Conservation (phyloP, 345 rosid genomes). For the Zanthoxylum bungeanum region DNA sequence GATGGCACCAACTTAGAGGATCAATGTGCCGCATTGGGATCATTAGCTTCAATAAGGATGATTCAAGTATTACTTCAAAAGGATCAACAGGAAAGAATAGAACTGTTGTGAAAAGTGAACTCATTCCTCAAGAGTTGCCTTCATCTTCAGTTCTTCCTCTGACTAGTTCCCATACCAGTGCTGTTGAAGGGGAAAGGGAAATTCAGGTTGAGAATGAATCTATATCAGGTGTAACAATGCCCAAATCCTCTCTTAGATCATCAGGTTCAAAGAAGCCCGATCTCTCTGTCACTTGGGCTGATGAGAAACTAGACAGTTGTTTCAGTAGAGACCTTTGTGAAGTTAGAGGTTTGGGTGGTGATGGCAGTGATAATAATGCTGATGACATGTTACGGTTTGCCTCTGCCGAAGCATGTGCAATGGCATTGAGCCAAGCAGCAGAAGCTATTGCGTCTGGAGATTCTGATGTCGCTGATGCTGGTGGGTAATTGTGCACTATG, state of each 20-base stretch:
- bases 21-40: conserved; percentile 14
- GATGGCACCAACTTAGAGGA: conserved; percentile 16
- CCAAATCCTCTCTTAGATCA: conserved; percentile 66
- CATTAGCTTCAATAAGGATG: conserved; percentile 24
- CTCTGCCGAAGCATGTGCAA: conserved; percentile 81
- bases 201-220: conserved; percentile 23
- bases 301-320: conserved; percentile 41
- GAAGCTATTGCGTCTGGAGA: conserved; percentile 67
- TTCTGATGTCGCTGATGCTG: conserved; percentile 47
- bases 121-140: conserved; percentile 19
- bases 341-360: conserved; percentile 39
- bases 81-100: conserved; percentile 26
- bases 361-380: conserved; percentile 27
- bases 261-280: conserved; percentile 45
- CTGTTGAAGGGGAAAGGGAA: conserved; percentile 26
- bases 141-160: conserved; percentile 34
- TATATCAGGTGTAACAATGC: conserved; percentile 31
- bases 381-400: conserved; percentile 34
- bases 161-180: conserved; percentile 13
- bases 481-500: conserved; percentile 37
- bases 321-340: conserved; percentile 46
- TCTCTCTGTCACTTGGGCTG: conserved; percentile 88
- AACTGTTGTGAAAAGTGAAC: conserved; percentile 20
- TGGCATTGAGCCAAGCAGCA: conserved; percentile 73
- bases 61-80: conserved; percentile 21